Evolutionary conservation across 2,329 filamentous ascomycete genomes (phyloP).

Genomic region (Aspergillus brunneoviolaceus): DNA sequence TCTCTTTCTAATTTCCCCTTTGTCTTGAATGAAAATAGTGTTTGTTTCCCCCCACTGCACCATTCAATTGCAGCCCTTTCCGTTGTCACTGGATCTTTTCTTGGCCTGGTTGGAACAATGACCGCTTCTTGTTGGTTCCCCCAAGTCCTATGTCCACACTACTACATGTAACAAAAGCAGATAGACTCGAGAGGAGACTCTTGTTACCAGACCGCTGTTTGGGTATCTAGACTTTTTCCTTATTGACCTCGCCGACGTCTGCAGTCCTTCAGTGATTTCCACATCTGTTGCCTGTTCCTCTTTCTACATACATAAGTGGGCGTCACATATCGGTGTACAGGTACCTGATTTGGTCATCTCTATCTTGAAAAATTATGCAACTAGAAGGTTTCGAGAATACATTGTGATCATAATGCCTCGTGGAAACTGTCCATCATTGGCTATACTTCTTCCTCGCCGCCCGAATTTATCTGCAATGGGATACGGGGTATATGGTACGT

Average conservation of each 20-base stretch:
- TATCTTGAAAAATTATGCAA: neutral
- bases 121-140: constrained; percentile 1
- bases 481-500: neutral
- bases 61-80: constrained; percentile 20
- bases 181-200: constrained; percentile 17
- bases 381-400: neutral
- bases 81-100: constrained; percentile 11
- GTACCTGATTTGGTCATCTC: constrained; percentile 5
- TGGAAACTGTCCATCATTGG: no score
- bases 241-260: neutral
- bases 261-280: constrained; percentile 1
- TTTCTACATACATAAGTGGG: neutral
- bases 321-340: constrained; percentile 11
- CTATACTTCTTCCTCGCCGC: no score
- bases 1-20: constrained; percentile 16
- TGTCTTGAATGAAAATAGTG: constrained; percentile 19
- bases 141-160: constrained; percentile 9
- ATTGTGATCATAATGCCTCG: neutral
- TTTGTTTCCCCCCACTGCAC: constrained; percentile 10
- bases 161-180: constrained; percentile 25
- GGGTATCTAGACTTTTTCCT: constrained; percentile 10
- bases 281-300: neutral
- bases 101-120: constrained; percentile 11
- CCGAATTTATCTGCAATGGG: neutral
- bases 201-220: constrained; percentile 8